phyloP scores from a whole-genome alignment of 805 yeast species.

The Candida jianshihensis region DNA sequence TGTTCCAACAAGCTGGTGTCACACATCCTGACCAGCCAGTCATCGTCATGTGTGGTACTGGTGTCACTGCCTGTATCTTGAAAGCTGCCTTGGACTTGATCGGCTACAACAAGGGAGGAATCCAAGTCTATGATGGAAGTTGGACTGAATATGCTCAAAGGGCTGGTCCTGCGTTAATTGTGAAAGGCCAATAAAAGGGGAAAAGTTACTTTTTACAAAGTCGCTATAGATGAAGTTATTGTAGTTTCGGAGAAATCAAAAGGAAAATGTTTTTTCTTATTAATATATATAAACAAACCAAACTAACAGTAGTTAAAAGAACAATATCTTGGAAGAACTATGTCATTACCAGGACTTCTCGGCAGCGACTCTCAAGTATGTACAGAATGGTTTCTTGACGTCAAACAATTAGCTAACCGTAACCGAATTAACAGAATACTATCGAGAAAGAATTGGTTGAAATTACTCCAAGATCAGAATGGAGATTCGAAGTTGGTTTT shows the following conservation, averaged over 20 bases:
- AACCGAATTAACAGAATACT: slow-evolving; percentile 5
- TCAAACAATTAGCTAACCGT: background rate
- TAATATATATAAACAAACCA: too few species aligned
- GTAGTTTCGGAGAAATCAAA: too few species aligned
- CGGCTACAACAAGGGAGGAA: slow-evolving; percentile 36
- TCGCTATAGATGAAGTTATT: too few species aligned
- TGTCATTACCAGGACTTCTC: slow-evolving; percentile 14
- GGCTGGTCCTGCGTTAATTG: slow-evolving; percentile 50
- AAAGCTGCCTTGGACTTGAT: slow-evolving; percentile 64
- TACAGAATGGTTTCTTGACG: background rate
- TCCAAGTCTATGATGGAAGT: slow-evolving; percentile 75
- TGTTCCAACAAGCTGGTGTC: slow-evolving; percentile 34
- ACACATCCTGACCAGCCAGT: slow-evolving; percentile 54
- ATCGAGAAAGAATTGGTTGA: slow-evolving; percentile 10
- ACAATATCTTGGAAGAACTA: background rate
- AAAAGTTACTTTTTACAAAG: too few species aligned
- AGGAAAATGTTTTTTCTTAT: too few species aligned
- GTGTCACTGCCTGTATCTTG: slow-evolving; percentile 88
- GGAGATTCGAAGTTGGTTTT: slow-evolving; percentile 68
- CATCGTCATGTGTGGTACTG: slow-evolving; percentile 91
- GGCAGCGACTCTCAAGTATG: slow-evolving; percentile 3
- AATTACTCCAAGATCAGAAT: slow-evolving; percentile 42
- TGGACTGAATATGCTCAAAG: slow-evolving; percentile 88
- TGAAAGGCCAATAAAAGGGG: too few species aligned
- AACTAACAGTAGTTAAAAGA: background rate